These are phyloP conservation scores for Zalaria sp. DNA, from an alignment of 2,329 filamentous ascomycete species.

Conservation along the genomic window DNA sequence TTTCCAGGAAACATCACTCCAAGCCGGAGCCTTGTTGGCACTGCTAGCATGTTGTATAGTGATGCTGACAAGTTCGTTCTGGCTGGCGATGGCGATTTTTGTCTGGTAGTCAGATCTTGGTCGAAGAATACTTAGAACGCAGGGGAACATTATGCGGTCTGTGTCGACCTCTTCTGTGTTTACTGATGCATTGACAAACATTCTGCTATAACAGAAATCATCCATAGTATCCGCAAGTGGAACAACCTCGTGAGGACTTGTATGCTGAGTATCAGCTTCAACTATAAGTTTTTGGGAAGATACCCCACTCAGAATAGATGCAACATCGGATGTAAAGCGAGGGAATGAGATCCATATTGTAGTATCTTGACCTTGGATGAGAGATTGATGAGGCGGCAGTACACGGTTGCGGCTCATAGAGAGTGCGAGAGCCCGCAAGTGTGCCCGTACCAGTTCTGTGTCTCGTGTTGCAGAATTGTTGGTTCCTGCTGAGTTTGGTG, in stretches of 20 bases:
- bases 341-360: slow-evolving; percentile 74
- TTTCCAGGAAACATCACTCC: slow-evolving; percentile 74
- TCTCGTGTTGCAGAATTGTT: neutral
- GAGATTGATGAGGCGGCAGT: slow-evolving; percentile 47
- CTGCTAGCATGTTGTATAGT: slow-evolving; percentile 50
- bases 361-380: slow-evolving; percentile 69
- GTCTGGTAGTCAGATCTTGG: slow-evolving; percentile 54
- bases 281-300: slow-evolving; percentile 28
- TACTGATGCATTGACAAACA: slow-evolving; percentile 60
- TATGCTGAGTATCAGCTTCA: slow-evolving; percentile 30
- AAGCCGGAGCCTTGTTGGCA: slow-evolving; percentile 46
- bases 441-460: slow-evolving; percentile 2
- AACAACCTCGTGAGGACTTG: slow-evolving; percentile 49
- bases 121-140: slow-evolving; percentile 62
- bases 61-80: slow-evolving; percentile 64
- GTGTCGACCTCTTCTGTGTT: slow-evolving; percentile 58
- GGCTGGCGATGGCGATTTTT: slow-evolving; percentile 62
- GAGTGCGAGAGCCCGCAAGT: slow-evolving; percentile 56
- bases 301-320: slow-evolving; percentile 53
- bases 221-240: slow-evolving; percentile 62
- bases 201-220: slow-evolving; percentile 66
- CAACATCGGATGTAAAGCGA: slow-evolving; percentile 54
- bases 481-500: neutral
- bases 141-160: slow-evolving; percentile 55
- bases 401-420: slow-evolving; percentile 79